phyloP scores from a whole-genome alignment of 2,329 filamentous ascomycete species.

The Nemania abortiva region DNA sequence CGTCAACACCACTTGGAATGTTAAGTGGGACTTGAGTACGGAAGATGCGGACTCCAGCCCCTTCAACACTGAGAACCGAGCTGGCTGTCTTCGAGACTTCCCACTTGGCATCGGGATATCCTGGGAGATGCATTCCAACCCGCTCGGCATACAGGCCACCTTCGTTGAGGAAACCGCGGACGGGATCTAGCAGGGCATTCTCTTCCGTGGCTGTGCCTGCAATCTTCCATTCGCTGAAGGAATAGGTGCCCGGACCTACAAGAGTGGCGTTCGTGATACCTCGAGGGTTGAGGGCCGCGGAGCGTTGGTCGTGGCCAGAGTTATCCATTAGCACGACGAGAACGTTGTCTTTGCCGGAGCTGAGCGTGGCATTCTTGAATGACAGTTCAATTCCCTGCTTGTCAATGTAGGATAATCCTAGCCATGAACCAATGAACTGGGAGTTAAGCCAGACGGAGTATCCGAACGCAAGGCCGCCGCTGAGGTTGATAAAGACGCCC shows the following conservation, averaged over 20 bases:
- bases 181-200: conserved; percentile 61
- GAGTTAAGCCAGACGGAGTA: conserved; percentile 71
- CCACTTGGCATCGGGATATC: conserved; percentile 62
- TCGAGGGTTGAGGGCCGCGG: conserved; percentile 60
- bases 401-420: conserved; percentile 60
- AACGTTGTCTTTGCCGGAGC: conserved; percentile 57
- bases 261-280: conserved; percentile 67
- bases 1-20: conserved; percentile 65
- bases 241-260: conserved; percentile 52
- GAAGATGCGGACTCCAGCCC: conserved; percentile 68
- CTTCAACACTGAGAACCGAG: conserved; percentile 58
- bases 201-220: conserved; percentile 67
- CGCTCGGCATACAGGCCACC: conserved; percentile 70
- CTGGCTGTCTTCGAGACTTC: not conserved
- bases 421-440: conserved; percentile 65
- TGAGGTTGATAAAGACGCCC: conserved; percentile 62
- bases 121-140: conserved; percentile 69
- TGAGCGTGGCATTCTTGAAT: conserved; percentile 63
- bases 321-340: conserved; percentile 70
- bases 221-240: conserved; percentile 68
- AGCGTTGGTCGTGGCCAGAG: conserved; percentile 68
- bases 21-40: conserved; percentile 64
- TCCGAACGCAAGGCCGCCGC: conserved; percentile 67
- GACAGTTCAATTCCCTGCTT: conserved; percentile 58
- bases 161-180: conserved; percentile 68